Percentiles rank a stretch among this genome's conserved stretches.
Conservation (phyloP, 495 filamentous ascomycete genomes). For the Lasiosphaeria ovina region DNA sequence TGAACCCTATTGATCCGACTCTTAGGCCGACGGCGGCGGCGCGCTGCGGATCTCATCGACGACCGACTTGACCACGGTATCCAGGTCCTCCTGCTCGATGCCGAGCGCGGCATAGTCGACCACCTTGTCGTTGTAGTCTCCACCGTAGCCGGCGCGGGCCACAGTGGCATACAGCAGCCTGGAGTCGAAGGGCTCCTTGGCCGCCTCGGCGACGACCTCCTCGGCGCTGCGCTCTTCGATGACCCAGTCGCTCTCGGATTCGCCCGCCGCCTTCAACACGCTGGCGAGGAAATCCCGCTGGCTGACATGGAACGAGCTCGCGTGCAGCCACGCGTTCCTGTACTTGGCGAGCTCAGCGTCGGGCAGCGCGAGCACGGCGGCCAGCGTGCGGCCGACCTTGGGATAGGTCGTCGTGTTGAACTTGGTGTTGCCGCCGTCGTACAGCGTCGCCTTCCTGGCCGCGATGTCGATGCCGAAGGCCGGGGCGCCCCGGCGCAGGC, state of each 20-base stretch:
- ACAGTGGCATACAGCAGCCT: conserved; percentile 1
- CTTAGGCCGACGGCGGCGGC: neutral
- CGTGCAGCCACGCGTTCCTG: neutral
- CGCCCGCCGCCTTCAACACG: neutral
- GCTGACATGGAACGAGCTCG: neutral
- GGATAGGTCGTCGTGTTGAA: neutral
- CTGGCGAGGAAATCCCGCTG: neutral
- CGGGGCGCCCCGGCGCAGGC: neutral
- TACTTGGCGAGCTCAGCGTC: neutral
- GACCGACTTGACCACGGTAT: neutral
- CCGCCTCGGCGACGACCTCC: neutral
- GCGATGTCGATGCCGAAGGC: neutral
- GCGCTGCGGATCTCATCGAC: neutral
- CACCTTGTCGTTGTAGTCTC: neutral
- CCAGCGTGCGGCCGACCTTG: neutral
- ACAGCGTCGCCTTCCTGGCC: neutral
- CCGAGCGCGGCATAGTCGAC: neutral
- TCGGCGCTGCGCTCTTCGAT: neutral
- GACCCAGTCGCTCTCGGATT: neutral
- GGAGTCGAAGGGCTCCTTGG: neutral
- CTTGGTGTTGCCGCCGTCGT: neutral
- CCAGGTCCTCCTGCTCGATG: neutral
- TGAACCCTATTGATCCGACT: neutral
- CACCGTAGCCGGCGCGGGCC: neutral
- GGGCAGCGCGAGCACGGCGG: neutral